Percentiles rank a stretch among this genome's conserved stretches.
phyloP scores from a whole-genome alignment of 2,329 filamentous ascomycete genomes.

The Trichoderma lentiforme region DNA sequence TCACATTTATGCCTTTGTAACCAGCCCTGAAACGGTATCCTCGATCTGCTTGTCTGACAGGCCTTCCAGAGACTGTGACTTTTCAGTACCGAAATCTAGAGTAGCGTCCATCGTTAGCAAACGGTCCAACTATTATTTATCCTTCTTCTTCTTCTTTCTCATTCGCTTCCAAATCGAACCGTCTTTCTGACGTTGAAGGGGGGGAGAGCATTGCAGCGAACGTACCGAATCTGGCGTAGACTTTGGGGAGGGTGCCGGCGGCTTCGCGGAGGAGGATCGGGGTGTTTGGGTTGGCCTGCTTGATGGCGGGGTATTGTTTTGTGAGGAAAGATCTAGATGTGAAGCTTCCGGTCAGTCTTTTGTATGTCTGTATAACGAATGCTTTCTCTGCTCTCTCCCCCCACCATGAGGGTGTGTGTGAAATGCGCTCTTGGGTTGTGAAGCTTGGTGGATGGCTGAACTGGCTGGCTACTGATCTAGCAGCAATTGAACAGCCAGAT shows the following conservation, averaged over 20 bases:
- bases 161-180: background rate
- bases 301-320: constrained; percentile 95
- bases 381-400: background rate
- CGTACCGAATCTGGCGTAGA: constrained; percentile 89
- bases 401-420: background rate
- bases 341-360: constrained; percentile 20
- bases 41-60: constrained; percentile 61
- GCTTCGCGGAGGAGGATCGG: constrained; percentile 96
- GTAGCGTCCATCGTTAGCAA: background rate
- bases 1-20: constrained; percentile 36
- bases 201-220: background rate
- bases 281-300: constrained; percentile 93
- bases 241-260: constrained; percentile 73
- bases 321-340: constrained; percentile 79
- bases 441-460: background rate
- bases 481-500: background rate
- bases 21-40: constrained; percentile 53
- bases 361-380: background rate
- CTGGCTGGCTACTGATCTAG: background rate
- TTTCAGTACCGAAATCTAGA: constrained; percentile 55
- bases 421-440: background rate
- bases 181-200: background rate
- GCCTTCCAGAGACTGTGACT: constrained; percentile 56
- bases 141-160: background rate
- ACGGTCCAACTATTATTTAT: too few species aligned